phyloP scores from a whole-genome alignment of 768 basidiomycete genomes.

The Lentinula guzmanii region DNA sequence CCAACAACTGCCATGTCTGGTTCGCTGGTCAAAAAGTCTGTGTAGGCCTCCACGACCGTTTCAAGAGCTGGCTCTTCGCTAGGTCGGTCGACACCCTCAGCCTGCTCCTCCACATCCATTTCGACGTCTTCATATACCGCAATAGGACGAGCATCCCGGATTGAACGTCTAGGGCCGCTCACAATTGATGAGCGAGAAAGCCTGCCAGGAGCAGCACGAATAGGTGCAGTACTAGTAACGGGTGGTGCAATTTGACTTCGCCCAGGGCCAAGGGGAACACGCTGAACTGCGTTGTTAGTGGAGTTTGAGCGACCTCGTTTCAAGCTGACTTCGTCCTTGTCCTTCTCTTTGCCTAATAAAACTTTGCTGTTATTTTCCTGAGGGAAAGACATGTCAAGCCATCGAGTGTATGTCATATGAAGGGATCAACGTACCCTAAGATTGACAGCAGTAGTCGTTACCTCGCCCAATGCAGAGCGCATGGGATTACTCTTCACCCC shows the following conservation, averaged over 20 bases:
- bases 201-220: slow-evolving; percentile 23
- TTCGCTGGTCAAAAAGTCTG: slow-evolving; percentile 36
- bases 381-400: slow-evolving; percentile 9
- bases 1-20: slow-evolving; percentile 59
- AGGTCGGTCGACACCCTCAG: slow-evolving; percentile 9
- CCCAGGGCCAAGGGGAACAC: slow-evolving; percentile 61
- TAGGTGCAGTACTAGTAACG: slow-evolving; percentile 33
- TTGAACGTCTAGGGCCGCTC: slow-evolving; percentile 22
- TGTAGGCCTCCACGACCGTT: slow-evolving; percentile 35
- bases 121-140: slow-evolving; percentile 34
- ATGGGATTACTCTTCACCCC: slow-evolving; percentile 43
- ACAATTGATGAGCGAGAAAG: slow-evolving; percentile 8
- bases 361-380: slow-evolving; percentile 47
- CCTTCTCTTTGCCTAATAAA: slow-evolving; percentile 56
- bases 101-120: slow-evolving; percentile 59
- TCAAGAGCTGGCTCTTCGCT: slow-evolving; percentile 15
- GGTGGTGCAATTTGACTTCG: slow-evolving; percentile 39
- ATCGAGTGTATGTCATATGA: not conserved
- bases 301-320: slow-evolving; percentile 65
- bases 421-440: slow-evolving; percentile 50
- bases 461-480: slow-evolving; percentile 76
- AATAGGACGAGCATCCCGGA: slow-evolving; percentile 38
- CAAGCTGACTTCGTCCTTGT: slow-evolving; percentile 62
- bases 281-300: slow-evolving; percentile 51
- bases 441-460: slow-evolving; percentile 72